Conservation (phyloP, 2,329 filamentous ascomycete genomes). For the Monilinia polystroma region DNA sequence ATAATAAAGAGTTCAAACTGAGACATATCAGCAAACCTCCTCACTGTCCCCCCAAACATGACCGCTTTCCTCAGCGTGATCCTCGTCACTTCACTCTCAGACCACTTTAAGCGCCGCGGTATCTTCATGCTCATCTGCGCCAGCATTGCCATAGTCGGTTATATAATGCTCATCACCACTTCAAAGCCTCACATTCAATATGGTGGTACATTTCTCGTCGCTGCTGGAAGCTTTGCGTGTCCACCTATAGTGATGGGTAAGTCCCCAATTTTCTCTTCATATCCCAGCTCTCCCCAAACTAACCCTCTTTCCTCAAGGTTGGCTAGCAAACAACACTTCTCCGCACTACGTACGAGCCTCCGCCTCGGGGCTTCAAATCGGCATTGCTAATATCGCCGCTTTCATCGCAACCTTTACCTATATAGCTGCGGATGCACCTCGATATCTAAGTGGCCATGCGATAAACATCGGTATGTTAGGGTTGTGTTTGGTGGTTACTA, state of each 20-base stretch:
- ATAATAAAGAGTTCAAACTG: background rate
- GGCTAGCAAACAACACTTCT: constrained; percentile 21
- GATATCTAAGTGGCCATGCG: constrained; percentile 69
- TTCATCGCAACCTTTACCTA: constrained; percentile 55
- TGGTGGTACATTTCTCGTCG: constrained; percentile 77
- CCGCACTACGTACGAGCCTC: constrained; percentile 20
- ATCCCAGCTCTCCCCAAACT: background rate
- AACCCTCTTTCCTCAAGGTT: background rate
- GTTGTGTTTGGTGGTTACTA: constrained; percentile 66
- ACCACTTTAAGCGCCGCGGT: constrained; percentile 69
- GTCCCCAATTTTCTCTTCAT: background rate
- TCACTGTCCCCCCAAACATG: constrained; percentile 56
- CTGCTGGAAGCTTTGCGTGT: constrained; percentile 81
- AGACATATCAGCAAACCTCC: constrained; percentile 49
- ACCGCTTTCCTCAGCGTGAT: constrained; percentile 67
- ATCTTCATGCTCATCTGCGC: constrained; percentile 66
- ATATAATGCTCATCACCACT: constrained; percentile 71
- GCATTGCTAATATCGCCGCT: constrained; percentile 77
- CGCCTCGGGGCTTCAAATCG: constrained; percentile 19
- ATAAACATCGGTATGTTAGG: constrained; percentile 71
- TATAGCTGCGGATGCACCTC: constrained; percentile 60
- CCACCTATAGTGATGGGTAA: constrained; percentile 21
- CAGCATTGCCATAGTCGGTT: constrained; percentile 70
- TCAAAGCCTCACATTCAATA: constrained; percentile 68
- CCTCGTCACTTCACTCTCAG: constrained; percentile 68